Evolutionary conservation across 139 green algal genomes (phyloP), one percentile per base, ranked within the genome.

Genomic region (Gonium pectorale): DNA sequence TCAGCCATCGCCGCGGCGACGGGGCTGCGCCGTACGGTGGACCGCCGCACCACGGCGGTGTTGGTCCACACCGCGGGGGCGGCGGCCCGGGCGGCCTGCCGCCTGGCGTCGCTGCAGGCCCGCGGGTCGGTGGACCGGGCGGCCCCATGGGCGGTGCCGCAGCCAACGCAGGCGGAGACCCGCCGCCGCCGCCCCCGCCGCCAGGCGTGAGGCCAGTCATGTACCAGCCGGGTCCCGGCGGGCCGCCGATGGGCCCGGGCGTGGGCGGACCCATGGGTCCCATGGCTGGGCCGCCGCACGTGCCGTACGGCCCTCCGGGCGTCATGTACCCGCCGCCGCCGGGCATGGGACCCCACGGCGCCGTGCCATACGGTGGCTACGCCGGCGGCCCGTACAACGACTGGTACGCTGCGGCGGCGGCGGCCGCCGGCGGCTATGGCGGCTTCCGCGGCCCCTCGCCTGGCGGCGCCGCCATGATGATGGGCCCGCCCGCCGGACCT

Each of bases 231-330:
- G 31, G 24, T 29, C 13, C 3, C 22, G 56, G 56, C 21, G 15
- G 15, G 56, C 19, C 8, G 17, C 43, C 70, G 15, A 46, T 79
- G 29, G 70, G 70, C n/a, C 38, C 66, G 22, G 66, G 66, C 22
- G 33, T 72, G 7, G 21, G 29, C 67, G 41, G 40, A 3, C 43
- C 43, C 27, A 60, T 60, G 27, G 68, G 68, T 1, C 68, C 60
- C 4, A 41, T 77, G 68, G 7, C 43, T 41, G 46, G 31, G 7
- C 1, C 31, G 31, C 31, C 46, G 31, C 70, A 77, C 27, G 38
- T 77, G 68, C 43, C 68, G 44, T 77, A 77, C 68, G 68, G 68
- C 7, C 68, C 60, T 22, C 68, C 46, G 26, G 70, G 70, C 26
- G 31, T 79, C 3, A 64, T 79, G 70, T 79, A 49, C 31, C 44